Conservation (phyloP, 2,329 filamentous ascomycete species). For the Penicillium sp. region DNA sequence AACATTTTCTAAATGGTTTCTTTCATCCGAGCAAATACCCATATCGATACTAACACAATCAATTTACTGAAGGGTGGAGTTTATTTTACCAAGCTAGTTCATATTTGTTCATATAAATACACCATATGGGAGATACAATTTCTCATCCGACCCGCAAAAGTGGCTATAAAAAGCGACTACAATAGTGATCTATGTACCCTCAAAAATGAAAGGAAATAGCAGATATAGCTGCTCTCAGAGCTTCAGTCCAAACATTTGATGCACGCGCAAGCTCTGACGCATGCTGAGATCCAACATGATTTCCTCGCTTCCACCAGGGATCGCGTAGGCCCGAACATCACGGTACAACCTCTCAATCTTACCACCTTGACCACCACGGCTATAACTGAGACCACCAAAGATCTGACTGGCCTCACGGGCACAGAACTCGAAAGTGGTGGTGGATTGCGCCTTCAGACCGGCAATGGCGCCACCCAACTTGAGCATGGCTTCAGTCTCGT, state of each 20-base stretch:
- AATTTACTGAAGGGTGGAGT: too few species aligned
- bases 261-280: constrained; percentile 77
- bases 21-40: too few species aligned
- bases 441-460: constrained; percentile 84
- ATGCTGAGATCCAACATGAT: constrained; percentile 98
- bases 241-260: constrained; percentile 92
- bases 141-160: too few species aligned
- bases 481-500: constrained; percentile 89
- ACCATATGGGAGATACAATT: too few species aligned
- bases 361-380: constrained; percentile 81
- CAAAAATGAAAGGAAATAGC: background rate
- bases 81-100: too few species aligned
- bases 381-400: constrained; percentile 89
- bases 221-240: constrained; percentile 44
- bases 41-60: too few species aligned
- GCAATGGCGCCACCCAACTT: constrained; percentile 91
- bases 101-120: too few species aligned
- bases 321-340: constrained; percentile 90
- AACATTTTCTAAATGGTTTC: too few species aligned
- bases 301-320: constrained; percentile 91
- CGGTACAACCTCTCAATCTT: constrained; percentile 93
- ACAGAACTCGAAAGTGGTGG: constrained; percentile 96
- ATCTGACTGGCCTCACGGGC: constrained; percentile 94
- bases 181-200: too few species aligned
- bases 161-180: too few species aligned